Base-by-base conservation (phyloP, 371 early-diverging fungal species). In the Mucor sp. region DNA sequence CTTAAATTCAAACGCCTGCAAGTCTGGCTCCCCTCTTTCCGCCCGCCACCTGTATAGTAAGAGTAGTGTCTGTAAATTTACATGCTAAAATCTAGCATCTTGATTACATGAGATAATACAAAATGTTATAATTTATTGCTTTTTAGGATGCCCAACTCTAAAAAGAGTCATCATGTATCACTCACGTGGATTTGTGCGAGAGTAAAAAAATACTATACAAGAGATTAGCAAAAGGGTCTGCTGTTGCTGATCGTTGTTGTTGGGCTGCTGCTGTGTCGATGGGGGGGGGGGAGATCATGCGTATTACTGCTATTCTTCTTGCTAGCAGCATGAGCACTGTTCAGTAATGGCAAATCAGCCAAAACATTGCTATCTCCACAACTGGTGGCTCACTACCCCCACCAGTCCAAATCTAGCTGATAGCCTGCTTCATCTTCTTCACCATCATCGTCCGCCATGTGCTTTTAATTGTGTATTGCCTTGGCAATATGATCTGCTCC, bases 401-500 rank as follows among this genome's bases (percentile, higher is more conserved):
- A n/a, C n/a, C 80, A 85, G 60, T 84, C 83, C 30, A 85, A 73
- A 72, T 83, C 85, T 21, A 85, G 74, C 23, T 85, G 53, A 85
- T 77, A 4, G 88, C 86, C 11, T 41, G 14, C 74, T 78, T 63
- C 76, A 80, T 48, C 79, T 83, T 57, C 74, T 69, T 79, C 17
- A 5, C 11, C 5, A 6, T 41, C 14, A 9, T 2, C 17, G 17
- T 17, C 41, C n/a, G n/a, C n/a, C 41, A 41, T 41, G 17, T 41
- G 37, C 3, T 37, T 0, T 2, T 37, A 14, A 2, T 37, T 11
- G 8, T 2, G 41, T 17, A 41, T 17, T 17, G 84, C 66, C 68
- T 75, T 85, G 56, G 74, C 69, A 19, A 86, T 85, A 60, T 78
- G 82, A 58, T 87, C 89, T 14, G 89, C 86, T 63, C 86, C 85